phyloP scores from a whole-genome alignment of 257 asterid genomes.

The Anisodus tanguticus region DNA sequence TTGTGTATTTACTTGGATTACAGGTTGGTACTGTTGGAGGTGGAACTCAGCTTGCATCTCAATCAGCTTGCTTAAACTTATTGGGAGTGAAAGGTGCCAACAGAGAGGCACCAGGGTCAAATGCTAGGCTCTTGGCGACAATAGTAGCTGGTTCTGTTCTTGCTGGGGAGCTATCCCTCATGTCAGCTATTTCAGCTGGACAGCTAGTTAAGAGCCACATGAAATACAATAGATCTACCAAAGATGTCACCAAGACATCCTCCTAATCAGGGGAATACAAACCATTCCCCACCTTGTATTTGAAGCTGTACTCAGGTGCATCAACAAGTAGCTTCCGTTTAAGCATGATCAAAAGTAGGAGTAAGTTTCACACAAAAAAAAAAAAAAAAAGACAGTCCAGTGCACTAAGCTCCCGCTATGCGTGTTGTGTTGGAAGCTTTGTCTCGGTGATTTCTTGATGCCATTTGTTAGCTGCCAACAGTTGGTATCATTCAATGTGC shows the following conservation, averaged over 20 bases:
- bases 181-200: conserved; percentile 60
- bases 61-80: conserved; percentile 56
- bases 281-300: too few species aligned
- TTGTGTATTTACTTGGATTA: background rate
- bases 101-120: conserved; percentile 50
- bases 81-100: conserved; percentile 62
- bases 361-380: too few species aligned
- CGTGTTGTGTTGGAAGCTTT: background rate
- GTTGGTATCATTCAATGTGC: conserved; percentile 33
- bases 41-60: conserved; percentile 60
- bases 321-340: too few species aligned
- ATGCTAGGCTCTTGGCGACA: conserved; percentile 54
- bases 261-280: conserved; percentile 11
- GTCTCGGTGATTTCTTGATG: conserved; percentile 8
- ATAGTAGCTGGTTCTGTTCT: conserved; percentile 59
- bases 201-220: conserved; percentile 60
- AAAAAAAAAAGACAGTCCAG: too few species aligned
- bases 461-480: conserved; percentile 6
- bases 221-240: conserved; percentile 57
- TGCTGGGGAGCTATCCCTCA: conserved; percentile 57
- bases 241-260: conserved; percentile 45
- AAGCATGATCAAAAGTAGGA: too few species aligned
- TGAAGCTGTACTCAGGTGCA: too few species aligned
- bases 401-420: background rate
- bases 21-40: conserved; percentile 65